Evolutionary conservation across 75 land plant genomes (phyloP).

Genomic region (Cupressus sempervirens): DNA sequence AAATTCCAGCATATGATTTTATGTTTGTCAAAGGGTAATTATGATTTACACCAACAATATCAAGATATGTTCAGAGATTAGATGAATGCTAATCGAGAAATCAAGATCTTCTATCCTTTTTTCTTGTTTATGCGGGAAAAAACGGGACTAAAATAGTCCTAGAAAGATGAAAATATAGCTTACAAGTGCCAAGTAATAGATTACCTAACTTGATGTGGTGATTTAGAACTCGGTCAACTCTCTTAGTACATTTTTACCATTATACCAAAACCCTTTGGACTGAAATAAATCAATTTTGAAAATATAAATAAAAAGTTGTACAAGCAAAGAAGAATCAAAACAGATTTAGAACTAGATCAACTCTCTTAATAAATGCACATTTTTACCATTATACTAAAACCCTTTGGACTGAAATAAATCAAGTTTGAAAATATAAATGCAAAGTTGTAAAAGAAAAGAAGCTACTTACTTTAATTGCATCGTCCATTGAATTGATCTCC

Average conservation of each 20-base stretch:
- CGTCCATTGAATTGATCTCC: constrained; percentile 79
- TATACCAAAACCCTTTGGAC: background rate
- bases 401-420: no score
- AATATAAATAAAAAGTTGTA: background rate
- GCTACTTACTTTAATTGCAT: constrained; percentile 71
- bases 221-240: no score
- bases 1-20: background rate
- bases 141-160: no score
- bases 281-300: no score
- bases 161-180: no score
- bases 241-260: background rate
- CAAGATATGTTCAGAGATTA: background rate
- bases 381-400: background rate
- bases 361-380: background rate
- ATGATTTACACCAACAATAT: background rate
- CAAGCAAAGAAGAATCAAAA: background rate
- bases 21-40: background rate
- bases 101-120: background rate
- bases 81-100: background rate
- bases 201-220: no score
- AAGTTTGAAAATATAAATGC: background rate
- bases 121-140: no score
- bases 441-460: background rate
- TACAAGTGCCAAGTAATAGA: no score
- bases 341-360: no score